These are phyloP conservation scores for Solanum hybrid DNA, from an alignment of 305 asterid species.

Conservation along the genomic window DNA sequence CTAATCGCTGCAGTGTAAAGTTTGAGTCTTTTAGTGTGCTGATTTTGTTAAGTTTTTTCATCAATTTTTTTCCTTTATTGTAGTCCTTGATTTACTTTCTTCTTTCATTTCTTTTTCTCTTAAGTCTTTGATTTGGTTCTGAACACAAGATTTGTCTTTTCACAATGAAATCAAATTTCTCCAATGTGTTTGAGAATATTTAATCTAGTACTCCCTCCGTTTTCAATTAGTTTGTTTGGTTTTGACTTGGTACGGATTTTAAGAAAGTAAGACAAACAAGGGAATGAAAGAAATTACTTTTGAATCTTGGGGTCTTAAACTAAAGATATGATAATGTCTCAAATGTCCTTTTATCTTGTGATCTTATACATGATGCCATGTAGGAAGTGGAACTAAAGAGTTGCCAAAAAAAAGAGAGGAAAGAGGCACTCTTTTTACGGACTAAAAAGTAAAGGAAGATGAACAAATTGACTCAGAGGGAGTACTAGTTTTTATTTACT, in stretches of 20 bases:
- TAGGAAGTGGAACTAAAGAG: not conserved
- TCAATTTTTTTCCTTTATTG: not conserved
- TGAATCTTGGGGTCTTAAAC: not conserved
- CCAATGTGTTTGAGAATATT: not conserved
- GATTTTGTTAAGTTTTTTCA: not conserved
- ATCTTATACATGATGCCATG: not conserved
- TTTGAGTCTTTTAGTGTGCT: not conserved
- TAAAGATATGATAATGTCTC: not conserved
- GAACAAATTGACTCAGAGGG: not conserved
- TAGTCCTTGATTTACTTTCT: not conserved
- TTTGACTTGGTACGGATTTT: not conserved
- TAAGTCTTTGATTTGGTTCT: not conserved
- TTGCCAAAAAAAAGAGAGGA: not conserved
- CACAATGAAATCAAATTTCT: not conserved
- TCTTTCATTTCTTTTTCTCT: not conserved
- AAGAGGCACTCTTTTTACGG: not conserved
- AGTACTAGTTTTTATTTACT: not conserved
- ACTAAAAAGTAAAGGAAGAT: not conserved
- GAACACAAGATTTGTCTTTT: not conserved
- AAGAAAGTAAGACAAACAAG: not conserved
- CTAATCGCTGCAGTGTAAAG: not conserved
- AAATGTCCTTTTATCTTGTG: not conserved
- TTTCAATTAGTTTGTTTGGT: not conserved
- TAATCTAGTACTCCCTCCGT: not conserved
- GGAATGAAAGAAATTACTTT: not conserved